These are phyloP conservation scores for Borovskyia barvae DNA, from an alignment of 208 protist species.

Conservation along the genomic window DNA sequence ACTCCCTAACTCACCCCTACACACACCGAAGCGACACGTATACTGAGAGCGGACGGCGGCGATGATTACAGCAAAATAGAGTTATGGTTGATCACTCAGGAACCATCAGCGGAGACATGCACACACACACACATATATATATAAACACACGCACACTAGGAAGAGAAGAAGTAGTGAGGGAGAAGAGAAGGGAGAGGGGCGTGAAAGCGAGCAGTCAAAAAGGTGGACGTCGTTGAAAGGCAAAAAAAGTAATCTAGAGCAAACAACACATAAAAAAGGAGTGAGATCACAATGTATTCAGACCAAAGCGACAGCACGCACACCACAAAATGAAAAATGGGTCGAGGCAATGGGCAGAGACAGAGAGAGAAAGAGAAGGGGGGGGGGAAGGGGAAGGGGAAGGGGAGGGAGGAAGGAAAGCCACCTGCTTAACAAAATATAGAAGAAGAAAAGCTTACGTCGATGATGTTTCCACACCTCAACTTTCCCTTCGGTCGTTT, in stretches of 20 bases:
- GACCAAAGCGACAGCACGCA: background rate
- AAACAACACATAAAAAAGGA: slow-evolving; percentile 2
- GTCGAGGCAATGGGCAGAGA: background rate
- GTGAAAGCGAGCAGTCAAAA: background rate
- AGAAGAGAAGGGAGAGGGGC: slow-evolving; percentile 2
- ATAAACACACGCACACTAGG: background rate
- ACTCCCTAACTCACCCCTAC: too few species aligned
- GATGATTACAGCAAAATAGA: too few species aligned
- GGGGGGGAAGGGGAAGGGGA: background rate
- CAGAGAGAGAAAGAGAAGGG: background rate
- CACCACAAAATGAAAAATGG: background rate
- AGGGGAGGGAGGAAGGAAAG: background rate
- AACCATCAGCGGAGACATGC: background rate
- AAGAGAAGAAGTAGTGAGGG: background rate
- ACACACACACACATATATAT: background rate
- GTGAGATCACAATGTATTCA: too few species aligned
- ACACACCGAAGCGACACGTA: too few species aligned
- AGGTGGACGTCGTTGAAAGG: background rate
- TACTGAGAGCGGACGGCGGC: too few species aligned
- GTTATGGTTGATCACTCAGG: too few species aligned
- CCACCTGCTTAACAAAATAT: too few species aligned
- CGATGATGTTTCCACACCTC: too few species aligned
- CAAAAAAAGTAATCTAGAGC: background rate
- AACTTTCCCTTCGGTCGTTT: too few species aligned
- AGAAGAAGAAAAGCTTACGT: too few species aligned